Evolutionary conservation across 345 rosid species (phyloP), one percentile per base, ranked within the genome.

Genomic region (Erucastrum elatum): DNA sequence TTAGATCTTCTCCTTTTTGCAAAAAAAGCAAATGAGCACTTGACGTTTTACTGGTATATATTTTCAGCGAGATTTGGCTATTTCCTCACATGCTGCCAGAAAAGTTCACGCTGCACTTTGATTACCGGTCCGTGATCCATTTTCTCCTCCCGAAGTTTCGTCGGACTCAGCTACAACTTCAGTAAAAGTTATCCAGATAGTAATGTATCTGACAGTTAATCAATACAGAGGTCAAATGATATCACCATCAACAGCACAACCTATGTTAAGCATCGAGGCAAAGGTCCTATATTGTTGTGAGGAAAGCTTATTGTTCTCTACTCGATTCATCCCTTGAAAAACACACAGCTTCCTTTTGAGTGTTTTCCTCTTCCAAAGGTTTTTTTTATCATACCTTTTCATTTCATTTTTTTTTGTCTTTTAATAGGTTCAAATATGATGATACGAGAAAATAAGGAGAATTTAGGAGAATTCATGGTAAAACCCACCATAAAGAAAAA

Each of bases 111-210:
- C 83, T 63, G 86, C 83, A 58, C 87, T 84, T 31, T 81, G 87
- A 34, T 70, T 82, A 65, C 87, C 81, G 63, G 82, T 76, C 37
- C 90, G 75, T 13, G 84, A 79, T 70, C 85, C 89, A 15, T 83
- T 87, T 77, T 80, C 83, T 63, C 90, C 66, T 76, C 84, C 87
- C 0, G 94, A 90, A 41, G 85, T 84, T 65, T 91, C 97, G 56
- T 91, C 97, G 29, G 98, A 93, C 81, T 95, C 99, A 5, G 98
- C 97, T 56, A 93, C 99, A 8, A 95, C 98, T 31, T 93, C 98
- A 61, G 82, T n/a, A 90, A 77, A 71, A 88, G 89, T 60, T 85
- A 87, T 41, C 84, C 85, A 6, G 88, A 87, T 83, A 86, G 86
- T 71, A 86, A 76, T 81, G 86, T 71, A 73, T 94, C 95, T 29